Percentiles rank a stretch among this genome's conserved stretches.
phyloP scores from a whole-genome alignment of 768 basidiomycete species.

The Russula dissimulans region DNA sequence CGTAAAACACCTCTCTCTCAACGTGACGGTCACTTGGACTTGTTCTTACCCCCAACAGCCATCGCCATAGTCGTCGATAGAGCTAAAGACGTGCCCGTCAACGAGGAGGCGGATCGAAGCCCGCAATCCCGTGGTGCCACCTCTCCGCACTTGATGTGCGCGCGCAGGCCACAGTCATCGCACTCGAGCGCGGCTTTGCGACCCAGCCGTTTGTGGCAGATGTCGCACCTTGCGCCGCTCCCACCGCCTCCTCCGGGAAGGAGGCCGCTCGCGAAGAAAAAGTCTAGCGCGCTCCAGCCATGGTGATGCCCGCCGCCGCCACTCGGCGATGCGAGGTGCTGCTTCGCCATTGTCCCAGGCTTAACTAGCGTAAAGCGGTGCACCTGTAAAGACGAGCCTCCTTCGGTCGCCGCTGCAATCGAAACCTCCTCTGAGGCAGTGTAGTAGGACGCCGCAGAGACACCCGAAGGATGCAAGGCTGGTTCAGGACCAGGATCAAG shows the following conservation, averaged over 20 bases:
- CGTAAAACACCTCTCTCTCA: neutral
- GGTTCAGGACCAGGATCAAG: conserved; percentile 8
- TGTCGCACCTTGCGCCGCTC: conserved; percentile 59
- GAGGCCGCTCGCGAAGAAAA: conserved; percentile 67
- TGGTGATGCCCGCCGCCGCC: conserved; percentile 6
- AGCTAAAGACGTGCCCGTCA: neutral
- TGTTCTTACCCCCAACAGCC: neutral
- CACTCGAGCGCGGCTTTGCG: conserved; percentile 83
- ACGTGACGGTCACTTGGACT: neutral
- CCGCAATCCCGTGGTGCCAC: conserved; percentile 73
- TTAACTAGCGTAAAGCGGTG: conserved; percentile 85
- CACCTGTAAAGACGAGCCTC: conserved; percentile 57
- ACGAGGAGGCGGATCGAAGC: conserved; percentile 27
- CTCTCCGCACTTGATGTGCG: conserved; percentile 86
- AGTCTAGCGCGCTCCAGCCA: conserved; percentile 69
- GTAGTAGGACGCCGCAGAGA: conserved; percentile 40
- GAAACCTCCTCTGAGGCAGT: conserved; percentile 49
- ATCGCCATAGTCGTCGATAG: no score
- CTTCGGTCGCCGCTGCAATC: conserved; percentile 62
- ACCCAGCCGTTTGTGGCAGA: conserved; percentile 74
- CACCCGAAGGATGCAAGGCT: conserved; percentile 6
- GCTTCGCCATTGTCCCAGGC: conserved; percentile 52
- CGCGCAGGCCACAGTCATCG: conserved; percentile 80
- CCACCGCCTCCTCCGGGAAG: conserved; percentile 26
- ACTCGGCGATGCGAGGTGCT: conserved; percentile 28